These are phyloP conservation scores for Diaporthe sp. DNA, from an alignment of 2,329 filamentous ascomycete species.

Conservation along the genomic window DNA sequence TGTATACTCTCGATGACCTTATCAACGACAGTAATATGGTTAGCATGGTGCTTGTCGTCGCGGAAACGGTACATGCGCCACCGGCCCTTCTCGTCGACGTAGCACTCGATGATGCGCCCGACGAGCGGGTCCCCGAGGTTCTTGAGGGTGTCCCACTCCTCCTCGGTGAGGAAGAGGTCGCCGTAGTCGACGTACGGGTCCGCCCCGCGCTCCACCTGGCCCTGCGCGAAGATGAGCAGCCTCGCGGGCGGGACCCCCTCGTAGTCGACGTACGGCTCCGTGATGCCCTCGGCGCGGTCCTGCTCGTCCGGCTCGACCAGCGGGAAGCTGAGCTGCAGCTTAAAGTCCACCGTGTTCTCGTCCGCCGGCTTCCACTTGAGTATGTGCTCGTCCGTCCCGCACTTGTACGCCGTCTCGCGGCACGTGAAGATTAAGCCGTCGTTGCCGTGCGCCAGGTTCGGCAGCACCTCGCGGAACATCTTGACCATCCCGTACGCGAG, in stretches of 20 bases:
- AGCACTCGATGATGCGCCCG: constrained; percentile 90
- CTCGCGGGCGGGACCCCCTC: constrained; percentile 80
- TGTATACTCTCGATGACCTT: constrained; percentile 92
- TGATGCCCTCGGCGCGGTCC: constrained; percentile 74
- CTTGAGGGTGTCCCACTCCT: constrained; percentile 89
- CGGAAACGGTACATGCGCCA: constrained; percentile 93
- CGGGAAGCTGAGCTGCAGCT: constrained; percentile 81
- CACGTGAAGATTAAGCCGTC: constrained; percentile 99
- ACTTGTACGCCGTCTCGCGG: constrained; percentile 84
- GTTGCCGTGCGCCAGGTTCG: constrained; percentile 88
- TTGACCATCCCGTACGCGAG: constrained; percentile 88
- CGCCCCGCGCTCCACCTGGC: constrained; percentile 52
- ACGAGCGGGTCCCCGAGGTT: constrained; percentile 78
- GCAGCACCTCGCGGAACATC: constrained; percentile 91
- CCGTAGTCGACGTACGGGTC: constrained; percentile 73
- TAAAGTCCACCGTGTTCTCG: constrained; percentile 96
- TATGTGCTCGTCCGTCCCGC: constrained; percentile 92
- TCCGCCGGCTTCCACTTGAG: constrained; percentile 97
- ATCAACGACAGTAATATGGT: constrained; percentile 85
- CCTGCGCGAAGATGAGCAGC: constrained; percentile 76
- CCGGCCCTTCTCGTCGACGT: constrained; percentile 75
- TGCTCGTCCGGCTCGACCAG: constrained; percentile 73
- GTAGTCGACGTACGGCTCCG: constrained; percentile 78
- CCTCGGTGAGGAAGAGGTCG: constrained; percentile 74
- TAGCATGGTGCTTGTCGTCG: constrained; percentile 92